phyloP scores from a whole-genome alignment of 495 filamentous ascomycete species.

The Tuber aestivum region DNA sequence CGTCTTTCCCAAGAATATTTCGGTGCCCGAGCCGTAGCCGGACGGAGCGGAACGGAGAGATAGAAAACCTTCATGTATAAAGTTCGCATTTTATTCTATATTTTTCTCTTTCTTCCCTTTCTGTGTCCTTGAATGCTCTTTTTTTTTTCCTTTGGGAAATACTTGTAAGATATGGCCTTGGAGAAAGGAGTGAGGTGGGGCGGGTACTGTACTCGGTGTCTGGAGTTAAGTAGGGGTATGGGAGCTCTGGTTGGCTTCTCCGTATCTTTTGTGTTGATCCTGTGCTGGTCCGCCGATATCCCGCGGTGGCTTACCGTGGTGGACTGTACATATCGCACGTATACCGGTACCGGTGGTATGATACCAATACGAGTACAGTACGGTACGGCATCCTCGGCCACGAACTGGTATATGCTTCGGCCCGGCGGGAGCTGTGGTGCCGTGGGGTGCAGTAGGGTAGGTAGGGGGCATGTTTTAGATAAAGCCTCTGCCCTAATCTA shows the following conservation, averaged over 20 bases:
- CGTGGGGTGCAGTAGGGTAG: too few relatives aligned
- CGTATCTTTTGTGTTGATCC: not conserved
- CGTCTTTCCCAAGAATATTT: not conserved
- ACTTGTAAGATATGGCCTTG: not conserved
- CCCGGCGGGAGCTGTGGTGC: not conserved
- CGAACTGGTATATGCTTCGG: not conserved
- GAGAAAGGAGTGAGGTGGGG: not conserved
- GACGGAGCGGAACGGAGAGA: not conserved
- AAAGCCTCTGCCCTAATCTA: not conserved
- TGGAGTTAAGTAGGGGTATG: not conserved
- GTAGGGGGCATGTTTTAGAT: not conserved
- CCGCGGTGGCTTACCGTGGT: not conserved
- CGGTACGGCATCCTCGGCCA: not conserved
- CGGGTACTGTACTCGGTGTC: constrained; percentile 2
- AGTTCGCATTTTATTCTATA: not conserved
- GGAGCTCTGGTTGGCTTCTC: not conserved
- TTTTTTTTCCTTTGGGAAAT: not conserved
- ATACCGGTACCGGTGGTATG: too few relatives aligned
- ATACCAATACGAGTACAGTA: too few relatives aligned
- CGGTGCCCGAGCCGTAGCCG: not conserved
- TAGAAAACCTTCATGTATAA: not conserved
- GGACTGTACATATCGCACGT: too few relatives aligned
- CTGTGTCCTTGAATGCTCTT: not conserved
- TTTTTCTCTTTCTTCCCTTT: not conserved
- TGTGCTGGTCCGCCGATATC: not conserved